phyloP scores from a whole-genome alignment of 139 green algal genomes.

The Coelastrella sp. region DNA sequence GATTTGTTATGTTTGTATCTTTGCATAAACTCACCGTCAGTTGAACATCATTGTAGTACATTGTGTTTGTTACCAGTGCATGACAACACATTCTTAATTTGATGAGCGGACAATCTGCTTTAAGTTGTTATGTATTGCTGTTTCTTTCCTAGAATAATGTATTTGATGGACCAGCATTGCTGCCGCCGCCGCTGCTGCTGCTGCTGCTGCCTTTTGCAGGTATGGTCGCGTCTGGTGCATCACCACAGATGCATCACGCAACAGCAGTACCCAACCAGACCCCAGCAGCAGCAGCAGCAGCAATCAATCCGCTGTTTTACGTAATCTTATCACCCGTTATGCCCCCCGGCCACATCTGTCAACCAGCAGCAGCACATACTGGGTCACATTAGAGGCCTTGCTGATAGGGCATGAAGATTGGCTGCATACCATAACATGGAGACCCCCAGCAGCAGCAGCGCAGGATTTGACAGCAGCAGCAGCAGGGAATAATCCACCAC shows the following conservation, averaged over 20 bases:
- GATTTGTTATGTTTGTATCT: too few relatives aligned
- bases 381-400: conserved; percentile 80
- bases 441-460: conserved; percentile 51
- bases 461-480: conserved; percentile 27
- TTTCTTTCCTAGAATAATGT: background rate
- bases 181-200: too few relatives aligned
- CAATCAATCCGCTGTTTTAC: conserved; percentile 22
- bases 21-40: too few relatives aligned
- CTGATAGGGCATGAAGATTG: conserved; percentile 97
- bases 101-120: too few relatives aligned
- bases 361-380: conserved; percentile 17
- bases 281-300: background rate
- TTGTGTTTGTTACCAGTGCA: too few relatives aligned
- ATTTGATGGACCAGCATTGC: too few relatives aligned
- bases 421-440: conserved; percentile 89
- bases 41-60: too few relatives aligned
- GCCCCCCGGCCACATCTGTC: conserved; percentile 61
- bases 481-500: background rate
- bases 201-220: conserved; percentile 29
- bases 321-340: conserved; percentile 63
- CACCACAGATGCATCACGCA: conserved; percentile 41
- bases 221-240: conserved; percentile 69
- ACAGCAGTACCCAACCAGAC: background rate
- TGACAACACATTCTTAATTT: too few relatives aligned
- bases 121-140: background rate